Evolutionary conservation across 208 protist genomes (phyloP).

Genomic region (Acanthamoeba rhysodes): DNA sequence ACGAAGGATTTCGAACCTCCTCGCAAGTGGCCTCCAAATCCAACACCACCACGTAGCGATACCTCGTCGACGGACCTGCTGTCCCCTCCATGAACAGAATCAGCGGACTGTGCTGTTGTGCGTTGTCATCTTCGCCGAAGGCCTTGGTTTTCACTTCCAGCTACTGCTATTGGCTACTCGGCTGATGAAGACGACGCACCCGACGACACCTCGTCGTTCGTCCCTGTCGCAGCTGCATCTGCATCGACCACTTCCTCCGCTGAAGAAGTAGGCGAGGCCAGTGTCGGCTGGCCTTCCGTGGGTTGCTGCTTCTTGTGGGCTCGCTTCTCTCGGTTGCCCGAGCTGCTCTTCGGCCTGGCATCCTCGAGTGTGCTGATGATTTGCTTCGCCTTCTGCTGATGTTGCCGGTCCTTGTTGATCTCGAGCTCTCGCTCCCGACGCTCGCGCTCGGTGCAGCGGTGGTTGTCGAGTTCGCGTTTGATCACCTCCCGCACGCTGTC

Average conservation of each 20-base stretch:
- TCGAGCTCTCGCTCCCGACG: not conserved
- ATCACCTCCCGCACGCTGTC: slow-evolving; percentile 49
- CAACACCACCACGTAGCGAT: slow-evolving; percentile 49
- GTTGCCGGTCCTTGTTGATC: not conserved
- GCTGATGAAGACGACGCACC: too few species aligned
- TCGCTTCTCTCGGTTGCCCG: not conserved
- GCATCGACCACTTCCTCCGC: too few species aligned
- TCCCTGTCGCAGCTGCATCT: too few species aligned
- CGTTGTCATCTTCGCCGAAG: too few species aligned
- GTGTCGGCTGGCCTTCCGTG: too few species aligned
- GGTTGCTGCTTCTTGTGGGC: not conserved
- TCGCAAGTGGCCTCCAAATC: slow-evolving; percentile 63
- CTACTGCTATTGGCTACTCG: too few species aligned
- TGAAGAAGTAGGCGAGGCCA: too few species aligned
- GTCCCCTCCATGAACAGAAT: too few species aligned
- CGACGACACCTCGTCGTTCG: too few species aligned
- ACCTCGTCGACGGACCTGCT: not conserved
- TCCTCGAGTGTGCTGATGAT: not conserved
- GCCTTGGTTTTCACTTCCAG: too few species aligned
- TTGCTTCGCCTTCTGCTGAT: not conserved
- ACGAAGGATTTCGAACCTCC: not conserved
- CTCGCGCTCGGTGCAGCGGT: slow-evolving; percentile 3
- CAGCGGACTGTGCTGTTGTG: too few species aligned
- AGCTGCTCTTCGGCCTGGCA: not conserved
- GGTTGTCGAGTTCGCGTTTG: slow-evolving; percentile 54